Base-by-base conservation (phyloP, 768 basidiomycete genomes). In the Rhodotorula paludigena region DNA sequence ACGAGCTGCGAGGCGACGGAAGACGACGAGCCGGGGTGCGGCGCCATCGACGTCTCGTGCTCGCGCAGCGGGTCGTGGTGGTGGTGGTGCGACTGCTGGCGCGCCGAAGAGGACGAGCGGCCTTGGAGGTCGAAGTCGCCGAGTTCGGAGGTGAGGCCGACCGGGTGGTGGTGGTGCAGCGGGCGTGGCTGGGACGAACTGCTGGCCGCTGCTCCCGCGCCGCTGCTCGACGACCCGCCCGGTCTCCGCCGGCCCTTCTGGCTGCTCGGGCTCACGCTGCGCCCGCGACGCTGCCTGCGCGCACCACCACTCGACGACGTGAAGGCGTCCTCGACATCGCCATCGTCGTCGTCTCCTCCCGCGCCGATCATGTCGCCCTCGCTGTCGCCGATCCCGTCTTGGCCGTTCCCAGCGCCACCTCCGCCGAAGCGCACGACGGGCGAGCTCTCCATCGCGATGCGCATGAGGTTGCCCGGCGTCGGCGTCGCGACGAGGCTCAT, bases 81-180 rank as follows among this genome's bases (percentile, higher is more conserved):
- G 30, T 41, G 51, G 39, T 59, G 52, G 33, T 36, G 32, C n/a
- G n/a, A n/a, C 49, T 14, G 54, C 18, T 6, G 23, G 25, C 35
- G 35, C 48, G 25, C 16, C 14, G 57, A 42, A 1, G 47, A 55
- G 18, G 68, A 65, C 18, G 64, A 64, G 9, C 61, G 47, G 42
- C 28, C 53, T 7, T 59, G 51, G 10, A 70, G 36, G 28, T 57
- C 63, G n/a, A 72, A 65, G 30, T 64, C 66, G 48, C 63, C 62
- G 16, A 72, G 49, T 28, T 68, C 66, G 30, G 59, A 61, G 14
- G 61, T 68, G 11, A 72, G 56, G 2, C 66, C 66, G 54, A 57
- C 63, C 38, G 66, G 64, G 41, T 71, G 49, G 30, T 66, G 63
- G 16, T 64, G 68, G 32, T 64, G 68, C 9, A 68, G 45, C 23